Evolutionary conservation across 1,284 basidiomycete species (phyloP).

Genomic region (Boletus mariae): DNA sequence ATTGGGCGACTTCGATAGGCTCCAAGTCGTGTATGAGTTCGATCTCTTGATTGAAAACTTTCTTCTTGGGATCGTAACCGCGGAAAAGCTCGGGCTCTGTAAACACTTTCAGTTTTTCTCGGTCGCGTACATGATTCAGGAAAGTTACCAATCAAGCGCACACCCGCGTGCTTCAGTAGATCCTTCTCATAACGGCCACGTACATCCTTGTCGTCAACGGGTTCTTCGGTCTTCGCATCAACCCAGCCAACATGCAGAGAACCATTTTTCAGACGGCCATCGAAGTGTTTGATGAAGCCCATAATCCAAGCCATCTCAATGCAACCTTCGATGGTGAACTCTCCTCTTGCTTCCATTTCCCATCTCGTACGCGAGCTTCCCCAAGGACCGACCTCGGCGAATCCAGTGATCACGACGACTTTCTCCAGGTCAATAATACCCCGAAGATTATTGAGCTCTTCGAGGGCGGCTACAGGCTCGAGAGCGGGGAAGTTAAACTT

Average conservation of each 20-base stretch:
- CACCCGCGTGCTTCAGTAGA: constrained; percentile 89
- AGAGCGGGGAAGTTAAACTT: constrained; percentile 89
- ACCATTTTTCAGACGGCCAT: constrained; percentile 91
- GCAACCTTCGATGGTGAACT: constrained; percentile 94
- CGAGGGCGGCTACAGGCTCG: constrained; percentile 62
- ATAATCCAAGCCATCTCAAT: constrained; percentile 99
- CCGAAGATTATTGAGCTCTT: constrained; percentile 72
- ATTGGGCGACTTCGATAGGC: constrained; percentile 88
- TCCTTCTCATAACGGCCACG: constrained; percentile 93
- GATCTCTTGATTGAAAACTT: constrained; percentile 95
- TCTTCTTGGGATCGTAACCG: constrained; percentile 96
- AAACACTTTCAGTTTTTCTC: constrained; percentile 9
- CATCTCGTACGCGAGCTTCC: constrained; percentile 97
- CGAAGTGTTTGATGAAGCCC: constrained; percentile 98
- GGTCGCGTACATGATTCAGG: neutral
- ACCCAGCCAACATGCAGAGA: constrained; percentile 97
- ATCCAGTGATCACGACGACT: constrained; percentile 94
- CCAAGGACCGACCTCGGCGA: constrained; percentile 98
- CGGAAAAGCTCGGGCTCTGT: constrained; percentile 95
- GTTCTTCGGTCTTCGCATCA: constrained; percentile 89
- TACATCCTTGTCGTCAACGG: constrained; percentile 98
- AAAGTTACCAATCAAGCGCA: constrained; percentile 84
- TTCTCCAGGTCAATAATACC: constrained; percentile 94
- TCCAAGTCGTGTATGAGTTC: constrained; percentile 97
- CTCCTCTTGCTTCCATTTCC: constrained; percentile 96